Evolutionary conservation across 352 stramenopile genomes (phyloP), one percentile per base, ranked within the genome.

Genomic region (Pythium phragmiticola): DNA sequence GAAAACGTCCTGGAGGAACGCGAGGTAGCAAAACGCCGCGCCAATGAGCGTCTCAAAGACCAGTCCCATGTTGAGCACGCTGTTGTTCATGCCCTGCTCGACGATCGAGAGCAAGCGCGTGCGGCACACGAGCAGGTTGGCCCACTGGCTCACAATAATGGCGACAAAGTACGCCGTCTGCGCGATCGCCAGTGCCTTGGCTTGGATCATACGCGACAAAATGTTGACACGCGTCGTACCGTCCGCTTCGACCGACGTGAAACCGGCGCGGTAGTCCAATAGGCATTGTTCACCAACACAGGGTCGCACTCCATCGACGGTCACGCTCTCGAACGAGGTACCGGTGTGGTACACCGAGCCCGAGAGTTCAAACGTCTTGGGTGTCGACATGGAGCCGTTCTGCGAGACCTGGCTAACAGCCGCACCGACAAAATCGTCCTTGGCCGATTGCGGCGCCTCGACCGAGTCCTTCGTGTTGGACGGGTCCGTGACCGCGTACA

Each of bases 51-150:
- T 89, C 78, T 97, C 89, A 64, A 94, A 95, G 21, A 90, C 62
- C 21, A 97, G 75, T 13, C 86, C 86, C 72, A 96, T 95, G 72
- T 96, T 94, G 62, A 97, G 80, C 60, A 92, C 81, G 9, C 65
- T 81, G 75, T 97, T 97, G 39, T 76, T 58, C 84, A 97, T 94
- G 60, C 90, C 89, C 59, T 97, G 90, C 17, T 88, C 71, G 47
- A 78, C 66, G 61, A 97, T 81, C 42, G 81, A 94, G 33, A 96
- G 74, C 74, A 89, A 78, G 7, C 90, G 76, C 37, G 89, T 97
- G 62, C 94, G 94, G 70, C 82, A 96, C 49, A 95, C 84, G 13
- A 97, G 62, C 19, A 97, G 34, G 61, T 95, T 90, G 21, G 87
- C 76, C 76, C 86, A 95, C 69, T 97, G 89, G 36, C 82, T 80